phyloP scores from a whole-genome alignment of 2,329 filamentous ascomycete species.

The Fusarium sulawesiense region DNA sequence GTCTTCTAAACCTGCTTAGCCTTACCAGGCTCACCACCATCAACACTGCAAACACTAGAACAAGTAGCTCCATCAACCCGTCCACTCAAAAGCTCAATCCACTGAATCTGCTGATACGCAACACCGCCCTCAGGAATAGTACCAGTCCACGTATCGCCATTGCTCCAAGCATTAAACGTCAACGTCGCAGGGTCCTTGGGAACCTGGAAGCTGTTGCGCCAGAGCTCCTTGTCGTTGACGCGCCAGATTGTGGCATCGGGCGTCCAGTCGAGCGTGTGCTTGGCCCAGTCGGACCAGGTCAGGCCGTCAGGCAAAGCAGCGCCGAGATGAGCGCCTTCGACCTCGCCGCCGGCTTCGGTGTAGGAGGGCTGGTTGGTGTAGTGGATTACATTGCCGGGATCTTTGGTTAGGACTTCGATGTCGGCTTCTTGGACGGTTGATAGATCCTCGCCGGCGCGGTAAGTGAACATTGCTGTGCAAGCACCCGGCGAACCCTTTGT shows the following conservation, averaged over 20 bases:
- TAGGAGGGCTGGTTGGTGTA: slow-evolving; percentile 71
- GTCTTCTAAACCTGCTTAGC: slow-evolving; percentile 48
- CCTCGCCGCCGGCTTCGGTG: slow-evolving; percentile 56
- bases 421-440: slow-evolving; percentile 61
- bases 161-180: slow-evolving; percentile 69
- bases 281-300: slow-evolving; percentile 65
- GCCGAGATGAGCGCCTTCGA: slow-evolving; percentile 58
- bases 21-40: slow-evolving; percentile 51
- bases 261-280: slow-evolving; percentile 70
- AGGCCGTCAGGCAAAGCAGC: slow-evolving; percentile 56
- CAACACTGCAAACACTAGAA: slow-evolving; percentile 45
- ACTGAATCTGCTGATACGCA: slow-evolving; percentile 68
- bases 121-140: slow-evolving; percentile 61
- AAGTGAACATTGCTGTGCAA: slow-evolving; percentile 65
- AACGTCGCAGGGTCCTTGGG: slow-evolving; percentile 63
- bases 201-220: slow-evolving; percentile 64
- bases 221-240: slow-evolving; percentile 60
- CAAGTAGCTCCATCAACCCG: slow-evolving; percentile 43
- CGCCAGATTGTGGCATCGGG: slow-evolving; percentile 65
- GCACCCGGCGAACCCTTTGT: slow-evolving; percentile 59
- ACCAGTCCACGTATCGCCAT: slow-evolving; percentile 68
- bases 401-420: slow-evolving; percentile 62
- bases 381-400: slow-evolving; percentile 55
- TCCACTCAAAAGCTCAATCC: slow-evolving; percentile 68
- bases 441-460: slow-evolving; percentile 51